Conservation (phyloP, 768 basidiomycete species). For the Suillus plorans region DNA sequence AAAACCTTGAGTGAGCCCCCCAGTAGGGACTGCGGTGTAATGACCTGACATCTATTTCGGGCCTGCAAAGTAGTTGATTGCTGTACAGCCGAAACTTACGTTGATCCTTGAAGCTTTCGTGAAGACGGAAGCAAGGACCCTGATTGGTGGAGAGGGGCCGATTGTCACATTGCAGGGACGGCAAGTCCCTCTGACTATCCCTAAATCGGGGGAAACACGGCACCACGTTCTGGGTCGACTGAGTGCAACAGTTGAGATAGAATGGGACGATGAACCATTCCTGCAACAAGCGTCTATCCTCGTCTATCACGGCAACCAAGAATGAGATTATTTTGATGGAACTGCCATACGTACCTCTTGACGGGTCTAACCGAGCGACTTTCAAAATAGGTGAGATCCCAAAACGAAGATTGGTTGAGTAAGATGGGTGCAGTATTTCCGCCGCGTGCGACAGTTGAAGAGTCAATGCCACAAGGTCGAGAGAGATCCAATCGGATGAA, state of each 20-base stretch:
- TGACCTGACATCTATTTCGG: slow-evolving; percentile 1
- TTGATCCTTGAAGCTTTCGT: slow-evolving; percentile 1
- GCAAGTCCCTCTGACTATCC: neutral
- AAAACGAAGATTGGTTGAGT: slow-evolving; percentile 47
- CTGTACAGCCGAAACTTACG: neutral
- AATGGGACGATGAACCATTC: slow-evolving; percentile 10
- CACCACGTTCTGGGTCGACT: neutral
- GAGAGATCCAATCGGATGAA: slow-evolving; percentile 48
- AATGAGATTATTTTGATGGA: slow-evolving; percentile 20
- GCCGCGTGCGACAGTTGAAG: slow-evolving; percentile 29
- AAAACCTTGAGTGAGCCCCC: neutral
- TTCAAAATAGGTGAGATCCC: slow-evolving; percentile 40
- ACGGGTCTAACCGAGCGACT: slow-evolving; percentile 28
- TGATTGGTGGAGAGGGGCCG: neutral
- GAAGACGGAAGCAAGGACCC: neutral
- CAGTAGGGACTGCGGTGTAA: neutral
- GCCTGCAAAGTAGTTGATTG: neutral
- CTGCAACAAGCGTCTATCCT: slow-evolving; percentile 10
- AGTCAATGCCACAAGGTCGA: slow-evolving; percentile 39
- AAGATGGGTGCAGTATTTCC: slow-evolving; percentile 24
- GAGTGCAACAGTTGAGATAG: neutral
- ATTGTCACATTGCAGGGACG: neutral
- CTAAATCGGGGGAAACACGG: neutral
- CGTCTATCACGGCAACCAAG: slow-evolving; percentile 18
- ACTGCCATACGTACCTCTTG: slow-evolving; percentile 32